These are phyloP conservation scores for Solanum peruvianum DNA, from an alignment of 257 asterid species.

Conservation along the genomic window DNA sequence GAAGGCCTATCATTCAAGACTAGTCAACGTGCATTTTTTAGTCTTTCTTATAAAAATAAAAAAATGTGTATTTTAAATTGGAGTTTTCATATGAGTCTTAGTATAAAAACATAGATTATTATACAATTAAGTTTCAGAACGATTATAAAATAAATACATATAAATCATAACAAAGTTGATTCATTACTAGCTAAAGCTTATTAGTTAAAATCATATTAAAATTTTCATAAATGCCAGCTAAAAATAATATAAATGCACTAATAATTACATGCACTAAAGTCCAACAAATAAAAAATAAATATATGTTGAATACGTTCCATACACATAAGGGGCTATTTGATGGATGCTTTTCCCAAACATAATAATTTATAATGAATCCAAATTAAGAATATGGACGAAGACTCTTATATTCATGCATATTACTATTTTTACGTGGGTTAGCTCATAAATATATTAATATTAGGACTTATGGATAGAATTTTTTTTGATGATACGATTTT, in stretches of 20 bases:
- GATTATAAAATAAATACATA: not conserved
- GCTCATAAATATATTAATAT: too few species aligned
- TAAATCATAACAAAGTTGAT: not conserved
- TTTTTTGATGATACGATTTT: too few species aligned
- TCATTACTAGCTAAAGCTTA: not conserved
- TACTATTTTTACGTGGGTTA: too few species aligned
- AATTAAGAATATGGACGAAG: not conserved
- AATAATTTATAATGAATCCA: not conserved
- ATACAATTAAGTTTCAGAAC: not conserved
- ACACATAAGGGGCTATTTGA: not conserved
- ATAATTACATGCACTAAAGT: not conserved
- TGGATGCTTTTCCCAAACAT: not conserved
- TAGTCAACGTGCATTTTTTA: not conserved
- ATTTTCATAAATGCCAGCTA: not conserved
- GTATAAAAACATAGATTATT: not conserved
- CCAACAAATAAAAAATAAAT: not conserved
- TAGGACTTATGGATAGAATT: too few species aligned
- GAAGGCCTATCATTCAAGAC: not conserved
- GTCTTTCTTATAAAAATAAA: not conserved
- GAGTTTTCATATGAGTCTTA: not conserved
- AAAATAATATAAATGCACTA: not conserved
- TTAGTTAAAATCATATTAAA: not conserved
- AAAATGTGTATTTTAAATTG: not conserved
- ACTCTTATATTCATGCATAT: not conserved
- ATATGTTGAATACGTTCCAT: not conserved